Percentiles rank a stretch among this genome's conserved stretches.
These are phyloP conservation scores for Ophiostoma himal-ulmi DNA, from an alignment of 2,329 filamentous ascomycete species.

Conservation along the genomic window DNA sequence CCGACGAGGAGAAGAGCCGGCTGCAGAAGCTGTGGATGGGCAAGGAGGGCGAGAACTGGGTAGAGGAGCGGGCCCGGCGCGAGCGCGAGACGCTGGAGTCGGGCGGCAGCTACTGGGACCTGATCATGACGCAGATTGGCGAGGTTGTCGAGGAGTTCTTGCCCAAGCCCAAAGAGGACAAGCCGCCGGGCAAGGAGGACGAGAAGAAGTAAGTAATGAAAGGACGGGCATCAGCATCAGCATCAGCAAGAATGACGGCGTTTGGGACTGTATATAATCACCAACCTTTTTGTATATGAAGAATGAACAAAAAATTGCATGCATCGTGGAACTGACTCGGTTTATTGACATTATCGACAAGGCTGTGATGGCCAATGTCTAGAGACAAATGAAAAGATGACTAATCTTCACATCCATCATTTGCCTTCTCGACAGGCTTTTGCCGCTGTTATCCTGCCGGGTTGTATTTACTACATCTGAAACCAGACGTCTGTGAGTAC, in stretches of 20 bases:
- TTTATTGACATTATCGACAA: not conserved
- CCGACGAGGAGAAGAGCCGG: not conserved
- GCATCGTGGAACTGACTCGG: not conserved
- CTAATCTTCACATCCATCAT: not conserved
- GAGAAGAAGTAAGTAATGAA: not conserved
- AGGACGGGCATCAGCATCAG: not conserved
- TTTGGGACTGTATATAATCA: constrained; percentile 12
- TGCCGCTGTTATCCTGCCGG: not conserved
- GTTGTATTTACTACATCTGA: not conserved
- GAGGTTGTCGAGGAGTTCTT: constrained; percentile 39
- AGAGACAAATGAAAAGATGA: not conserved
- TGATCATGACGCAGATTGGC: constrained; percentile 52
- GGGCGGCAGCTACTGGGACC: constrained; percentile 50
- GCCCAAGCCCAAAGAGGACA: not conserved
- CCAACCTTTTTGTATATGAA: not conserved
- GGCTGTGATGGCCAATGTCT: not conserved
- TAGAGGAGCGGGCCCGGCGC: constrained; percentile 39
- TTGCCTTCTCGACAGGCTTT: not conserved
- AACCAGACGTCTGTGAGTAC: not conserved
- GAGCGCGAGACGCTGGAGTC: constrained; percentile 46
- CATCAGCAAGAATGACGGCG: not conserved
- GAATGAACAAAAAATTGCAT: not conserved
- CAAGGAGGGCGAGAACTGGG: constrained; percentile 46
- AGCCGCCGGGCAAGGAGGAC: not conserved
- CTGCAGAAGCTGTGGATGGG: constrained; percentile 54